phyloP scores from a whole-genome alignment of 192 early-diverging fungal species.

The Thamnidium elegans region DNA sequence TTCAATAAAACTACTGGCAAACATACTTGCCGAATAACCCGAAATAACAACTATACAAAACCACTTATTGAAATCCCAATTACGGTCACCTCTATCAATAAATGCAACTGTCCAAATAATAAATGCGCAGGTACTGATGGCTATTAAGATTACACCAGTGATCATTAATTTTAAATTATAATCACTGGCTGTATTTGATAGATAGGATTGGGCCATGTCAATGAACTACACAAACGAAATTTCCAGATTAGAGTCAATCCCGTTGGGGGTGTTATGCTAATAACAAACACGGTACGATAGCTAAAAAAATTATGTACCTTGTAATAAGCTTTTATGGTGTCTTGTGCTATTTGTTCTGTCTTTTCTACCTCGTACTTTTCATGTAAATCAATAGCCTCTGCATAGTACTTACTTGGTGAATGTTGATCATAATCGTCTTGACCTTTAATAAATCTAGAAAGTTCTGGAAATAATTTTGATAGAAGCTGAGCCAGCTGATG shows the following conservation, averaged over 20 bases:
- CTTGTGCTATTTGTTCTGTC: slow-evolving; percentile 2
- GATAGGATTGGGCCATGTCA: slow-evolving; percentile 11
- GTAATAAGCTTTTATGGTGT: slow-evolving; percentile 18
- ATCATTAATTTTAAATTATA: slow-evolving; percentile 31
- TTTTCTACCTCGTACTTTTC: neutral
- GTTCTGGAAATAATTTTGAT: slow-evolving; percentile 1
- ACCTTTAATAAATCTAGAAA: neutral
- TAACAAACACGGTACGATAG: neutral
- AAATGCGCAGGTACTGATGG: neutral
- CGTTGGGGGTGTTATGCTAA: too few species aligned
- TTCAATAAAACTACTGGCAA: slow-evolving; percentile 71
- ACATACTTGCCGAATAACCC: slow-evolving; percentile 53
- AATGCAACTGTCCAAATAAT: neutral
- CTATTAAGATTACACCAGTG: slow-evolving; percentile 17
- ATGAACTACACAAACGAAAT: slow-evolving; percentile 28
- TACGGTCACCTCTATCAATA: neutral
- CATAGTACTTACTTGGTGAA: neutral
- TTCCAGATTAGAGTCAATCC: slow-evolving; percentile 2
- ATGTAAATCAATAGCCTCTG: slow-evolving; percentile 12
- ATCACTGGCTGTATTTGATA: slow-evolving; percentile 26
- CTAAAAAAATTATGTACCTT: neutral
- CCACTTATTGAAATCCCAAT: neutral
- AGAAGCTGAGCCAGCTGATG: slow-evolving; percentile 52
- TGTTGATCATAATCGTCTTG: neutral
- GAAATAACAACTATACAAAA: slow-evolving; percentile 29